These are phyloP conservation scores for Theileria orientalis DNA, from an alignment of 169 alveolate genomes.

Conservation along the genomic window DNA sequence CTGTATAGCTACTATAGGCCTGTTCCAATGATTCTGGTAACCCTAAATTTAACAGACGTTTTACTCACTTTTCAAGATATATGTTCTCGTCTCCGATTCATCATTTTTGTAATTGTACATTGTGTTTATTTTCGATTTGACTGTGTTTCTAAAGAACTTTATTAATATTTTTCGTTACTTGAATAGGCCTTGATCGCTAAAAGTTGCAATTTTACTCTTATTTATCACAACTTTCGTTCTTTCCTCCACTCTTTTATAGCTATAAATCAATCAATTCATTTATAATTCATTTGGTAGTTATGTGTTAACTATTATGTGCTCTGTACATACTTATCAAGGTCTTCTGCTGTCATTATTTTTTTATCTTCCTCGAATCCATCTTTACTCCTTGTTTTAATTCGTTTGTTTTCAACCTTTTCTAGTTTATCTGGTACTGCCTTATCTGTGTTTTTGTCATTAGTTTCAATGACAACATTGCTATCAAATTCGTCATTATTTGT, in stretches of 20 bases:
- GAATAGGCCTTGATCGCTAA: slow-evolving; percentile 37
- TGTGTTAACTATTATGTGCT: too few relatives aligned
- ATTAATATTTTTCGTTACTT: slow-evolving; percentile 11
- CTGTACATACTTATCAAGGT: slow-evolving; percentile 52
- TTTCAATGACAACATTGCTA: too few relatives aligned
- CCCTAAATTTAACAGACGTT: not conserved
- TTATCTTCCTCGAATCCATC: too few relatives aligned
- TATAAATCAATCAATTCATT: not conserved
- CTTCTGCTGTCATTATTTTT: slow-evolving; percentile 27
- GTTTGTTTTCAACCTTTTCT: too few relatives aligned
- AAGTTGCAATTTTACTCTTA: slow-evolving; percentile 6
- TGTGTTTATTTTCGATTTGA: not conserved
- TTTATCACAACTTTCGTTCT: slow-evolving; percentile 16
- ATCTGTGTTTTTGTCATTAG: too few relatives aligned
- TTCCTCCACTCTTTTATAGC: slow-evolving; percentile 30
- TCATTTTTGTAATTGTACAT: not conserved
- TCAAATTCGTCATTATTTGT: too few relatives aligned
- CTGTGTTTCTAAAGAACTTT: slow-evolving; percentile 4
- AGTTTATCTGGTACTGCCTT: too few relatives aligned
- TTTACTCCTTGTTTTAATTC: too few relatives aligned
- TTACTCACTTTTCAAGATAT: slow-evolving; percentile 13
- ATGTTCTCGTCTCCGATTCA: slow-evolving; percentile 1
- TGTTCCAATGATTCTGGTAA: too few relatives aligned
- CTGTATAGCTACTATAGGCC: too few relatives aligned
- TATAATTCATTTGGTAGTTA: too few relatives aligned